A percentile compares a stretch with the other conserved stretches of the same genome.
Conservation (phyloP, 2,329 filamentous ascomycete genomes). For the Neoscytalidium dimidiatum region DNA sequence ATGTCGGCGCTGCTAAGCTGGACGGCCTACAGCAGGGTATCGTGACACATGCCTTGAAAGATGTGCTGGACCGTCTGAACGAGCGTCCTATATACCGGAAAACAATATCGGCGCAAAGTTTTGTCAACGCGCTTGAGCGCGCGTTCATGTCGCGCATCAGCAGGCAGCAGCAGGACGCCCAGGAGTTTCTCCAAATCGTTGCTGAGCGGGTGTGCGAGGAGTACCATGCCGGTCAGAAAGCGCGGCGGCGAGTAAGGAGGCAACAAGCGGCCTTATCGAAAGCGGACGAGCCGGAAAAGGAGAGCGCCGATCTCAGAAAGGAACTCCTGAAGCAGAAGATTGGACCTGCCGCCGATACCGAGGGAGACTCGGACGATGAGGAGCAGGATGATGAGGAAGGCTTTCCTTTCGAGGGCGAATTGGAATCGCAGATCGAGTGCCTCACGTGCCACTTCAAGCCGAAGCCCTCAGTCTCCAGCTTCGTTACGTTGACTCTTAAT, state of each 20-base stretch:
- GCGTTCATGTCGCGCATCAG: slow-evolving; percentile 91
- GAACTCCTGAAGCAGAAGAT: slow-evolving; percentile 25
- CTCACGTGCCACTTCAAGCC: slow-evolving; percentile 87
- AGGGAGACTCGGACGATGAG: slow-evolving; percentile 27
- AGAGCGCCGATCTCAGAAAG: slow-evolving; percentile 23
- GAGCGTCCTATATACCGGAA: slow-evolving; percentile 93
- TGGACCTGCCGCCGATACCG: slow-evolving; percentile 18
- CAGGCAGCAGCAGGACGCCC: slow-evolving; percentile 93
- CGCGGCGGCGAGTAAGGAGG: slow-evolving; percentile 58
- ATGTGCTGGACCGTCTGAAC: slow-evolving; percentile 88
- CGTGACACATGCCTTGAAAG: slow-evolving; percentile 85
- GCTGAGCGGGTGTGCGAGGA: slow-evolving; percentile 91
- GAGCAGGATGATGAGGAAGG: slow-evolving; percentile 60
- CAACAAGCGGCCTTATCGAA: slow-evolving; percentile 19
- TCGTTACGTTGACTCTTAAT: slow-evolving; percentile 88
- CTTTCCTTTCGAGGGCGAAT: slow-evolving; percentile 88
- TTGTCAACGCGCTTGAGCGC: slow-evolving; percentile 78
- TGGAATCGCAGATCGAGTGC: slow-evolving; percentile 95
- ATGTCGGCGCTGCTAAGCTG: slow-evolving; percentile 50
- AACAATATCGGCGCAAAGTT: slow-evolving; percentile 83
- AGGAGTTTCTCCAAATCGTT: slow-evolving; percentile 94
- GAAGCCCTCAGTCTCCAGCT: slow-evolving; percentile 77
- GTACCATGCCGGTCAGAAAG: slow-evolving; percentile 81
- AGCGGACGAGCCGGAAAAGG: slow-evolving; percentile 28
- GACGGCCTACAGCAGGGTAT: slow-evolving; percentile 72